Percentiles rank a stretch among this genome's conserved stretches.
Conservation (phyloP, 1,284 basidiomycete species). For the Trichosporon coremiiforme region DNA sequence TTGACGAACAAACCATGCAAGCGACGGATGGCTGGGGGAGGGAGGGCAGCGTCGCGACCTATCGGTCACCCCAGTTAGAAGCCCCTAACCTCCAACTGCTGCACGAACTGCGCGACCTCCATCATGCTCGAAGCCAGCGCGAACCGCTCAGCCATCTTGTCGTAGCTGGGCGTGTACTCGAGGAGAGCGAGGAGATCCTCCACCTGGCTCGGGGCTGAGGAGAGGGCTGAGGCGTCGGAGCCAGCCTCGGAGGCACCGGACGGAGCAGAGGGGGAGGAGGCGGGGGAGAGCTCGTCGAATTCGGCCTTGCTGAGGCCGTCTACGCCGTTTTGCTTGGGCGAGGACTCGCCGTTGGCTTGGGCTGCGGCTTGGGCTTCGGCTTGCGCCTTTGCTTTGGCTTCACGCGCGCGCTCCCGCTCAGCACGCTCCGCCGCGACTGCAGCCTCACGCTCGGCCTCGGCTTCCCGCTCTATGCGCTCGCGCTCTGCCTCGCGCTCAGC, state of each 20-base stretch:
- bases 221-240: background rate
- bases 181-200: slow-evolving; percentile 7
- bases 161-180: slow-evolving; percentile 9
- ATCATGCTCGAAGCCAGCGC: background rate
- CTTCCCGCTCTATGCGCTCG: background rate
- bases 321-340: background rate
- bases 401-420: slow-evolving; percentile 33
- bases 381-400: background rate
- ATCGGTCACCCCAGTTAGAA: background rate
- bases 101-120: background rate
- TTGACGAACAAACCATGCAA: too few species aligned
- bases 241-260: background rate
- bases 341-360: background rate
- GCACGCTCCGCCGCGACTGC: slow-evolving; percentile 39
- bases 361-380: background rate
- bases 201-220: slow-evolving; percentile 8
- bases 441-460: too few species aligned
- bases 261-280: background rate
- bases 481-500: slow-evolving; percentile 50
- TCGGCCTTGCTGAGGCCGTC: background rate
- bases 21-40: too few species aligned
- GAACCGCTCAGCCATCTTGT: slow-evolving; percentile 7
- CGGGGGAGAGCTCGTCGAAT: background rate
- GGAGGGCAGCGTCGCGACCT: too few species aligned
- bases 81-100: slow-evolving; percentile 8